Evolutionary conservation across 2,329 filamentous ascomycete species (phyloP), one percentile per base, ranked within the genome.

Genomic region (Xylariaceae sp.): DNA sequence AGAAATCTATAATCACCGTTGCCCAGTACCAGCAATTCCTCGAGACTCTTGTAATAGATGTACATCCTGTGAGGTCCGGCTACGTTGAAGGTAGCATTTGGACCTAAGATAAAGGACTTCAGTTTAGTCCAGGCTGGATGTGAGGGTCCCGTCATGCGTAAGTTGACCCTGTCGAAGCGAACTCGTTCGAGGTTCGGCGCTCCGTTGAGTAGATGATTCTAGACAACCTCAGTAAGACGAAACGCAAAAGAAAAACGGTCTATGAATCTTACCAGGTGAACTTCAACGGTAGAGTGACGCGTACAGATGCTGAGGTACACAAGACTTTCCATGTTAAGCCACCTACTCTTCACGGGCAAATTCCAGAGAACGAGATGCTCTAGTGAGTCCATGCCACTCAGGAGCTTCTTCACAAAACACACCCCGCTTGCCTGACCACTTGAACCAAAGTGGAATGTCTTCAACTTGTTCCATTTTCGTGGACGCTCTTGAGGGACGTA

Each of bases 121-220:
- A 61, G 4, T 5, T n/a, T 42, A 10, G 54, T 63, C 68, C 53
- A 70, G 4, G 47, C 53, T 48, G 37, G 35, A 37, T 47, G 55
- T 30, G 58, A 45, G 52, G 11, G 6, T 48, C 50, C 58, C 68
- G 8, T 34, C 2, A 5, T 30, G 15, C 56, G 59, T 2, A 35
- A 13, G 7, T 1, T 52, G 23, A 67, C 2, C 37, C 54, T 23
- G 5, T 69, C 65, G 1, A 71, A 6, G 67, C 68, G 71, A 2
- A 64, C 57, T 9, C 66, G 62, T 53, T 70, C 64, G 4, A 71
- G 49, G 15, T 69, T 70, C 9, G 70, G 69, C 3, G 63, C 59
- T 23, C 53, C 34, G 34, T 49, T n/a, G 53, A 67, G 58, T 15
- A 67, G 30, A 2, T 45, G 37, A 10, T 11, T 1, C 67, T 70